These are phyloP conservation scores for Debaryomyces hansenii DNA, from an alignment of 805 yeast species.

Conservation along the genomic window DNA sequence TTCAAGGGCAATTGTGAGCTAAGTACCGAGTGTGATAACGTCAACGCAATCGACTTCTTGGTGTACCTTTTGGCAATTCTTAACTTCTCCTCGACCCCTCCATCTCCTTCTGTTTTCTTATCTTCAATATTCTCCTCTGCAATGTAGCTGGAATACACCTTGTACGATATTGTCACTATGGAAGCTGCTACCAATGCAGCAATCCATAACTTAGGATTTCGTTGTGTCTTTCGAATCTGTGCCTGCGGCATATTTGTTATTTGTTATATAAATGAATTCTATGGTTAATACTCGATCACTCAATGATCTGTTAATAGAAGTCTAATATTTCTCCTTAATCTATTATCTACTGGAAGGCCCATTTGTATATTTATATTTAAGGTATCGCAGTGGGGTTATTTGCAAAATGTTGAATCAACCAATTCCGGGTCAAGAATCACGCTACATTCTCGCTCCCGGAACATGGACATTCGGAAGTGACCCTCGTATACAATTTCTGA, in stretches of 20 bases:
- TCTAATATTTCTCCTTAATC: no score
- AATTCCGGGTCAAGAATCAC: no score
- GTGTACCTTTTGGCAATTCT: conserved; percentile 16
- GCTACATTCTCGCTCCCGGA: no score
- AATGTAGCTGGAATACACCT: conserved; percentile 23
- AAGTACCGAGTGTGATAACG: conserved; percentile 42
- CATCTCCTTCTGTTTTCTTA: conserved; percentile 3
- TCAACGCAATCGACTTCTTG: conserved; percentile 38
- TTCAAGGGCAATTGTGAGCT: conserved; percentile 35
- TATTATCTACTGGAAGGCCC: no score
- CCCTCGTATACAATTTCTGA: no score
- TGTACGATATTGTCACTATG: conserved; percentile 32
- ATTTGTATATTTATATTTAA: no score
- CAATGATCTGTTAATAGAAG: no score
- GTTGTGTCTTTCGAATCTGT: conserved; percentile 10
- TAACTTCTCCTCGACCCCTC: background rate
- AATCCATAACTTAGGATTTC: conserved; percentile 28
- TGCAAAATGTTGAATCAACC: no score
- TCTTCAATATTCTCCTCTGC: conserved; percentile 4
- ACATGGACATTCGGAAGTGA: no score
- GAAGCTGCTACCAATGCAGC: conserved; percentile 39
- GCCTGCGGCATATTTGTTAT: background rate
- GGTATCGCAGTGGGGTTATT: no score
- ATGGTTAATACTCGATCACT: no score
- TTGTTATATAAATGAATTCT: no score